phyloP scores from a whole-genome alignment of 2,329 filamentous ascomycete genomes.

The Talaromyces sp. region DNA sequence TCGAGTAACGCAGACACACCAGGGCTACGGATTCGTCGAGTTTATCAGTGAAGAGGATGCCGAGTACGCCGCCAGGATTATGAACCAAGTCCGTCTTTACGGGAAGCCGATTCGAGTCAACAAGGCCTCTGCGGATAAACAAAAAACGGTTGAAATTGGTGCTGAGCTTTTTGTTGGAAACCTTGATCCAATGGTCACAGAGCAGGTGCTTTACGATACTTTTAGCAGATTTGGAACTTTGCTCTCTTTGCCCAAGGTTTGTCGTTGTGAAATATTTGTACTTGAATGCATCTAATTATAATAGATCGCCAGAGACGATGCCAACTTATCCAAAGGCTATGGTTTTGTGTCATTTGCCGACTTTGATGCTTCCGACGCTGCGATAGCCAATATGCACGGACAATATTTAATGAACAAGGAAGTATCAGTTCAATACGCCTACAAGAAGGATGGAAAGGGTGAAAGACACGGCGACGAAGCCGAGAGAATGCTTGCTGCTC shows the following conservation, averaged over 20 bases:
- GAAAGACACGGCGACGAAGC: slow-evolving; percentile 93
- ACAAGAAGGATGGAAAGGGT: slow-evolving; percentile 98
- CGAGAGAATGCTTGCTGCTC: slow-evolving; percentile 83
- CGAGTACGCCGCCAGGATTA: slow-evolving; percentile 92
- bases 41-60: slow-evolving; percentile 94
- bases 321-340: slow-evolving; percentile 87
- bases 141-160: slow-evolving; percentile 87
- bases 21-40: slow-evolving; percentile 98
- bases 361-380: slow-evolving; percentile 90
- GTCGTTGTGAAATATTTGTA: slow-evolving; percentile 10
- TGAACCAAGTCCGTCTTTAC: slow-evolving; percentile 91
- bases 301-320: slow-evolving; percentile 75
- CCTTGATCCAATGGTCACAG: slow-evolving; percentile 88
- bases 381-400: slow-evolving; percentile 87
- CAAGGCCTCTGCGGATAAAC: slow-evolving; percentile 89
- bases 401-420: slow-evolving; percentile 98
- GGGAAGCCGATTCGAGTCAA: slow-evolving; percentile 96
- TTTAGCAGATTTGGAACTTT: slow-evolving; percentile 90
- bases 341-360: slow-evolving; percentile 91
- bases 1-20: slow-evolving; percentile 91
- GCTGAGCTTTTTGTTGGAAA: slow-evolving; percentile 97
- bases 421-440: slow-evolving; percentile 94
- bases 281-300: slow-evolving; percentile 24
- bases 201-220: slow-evolving; percentile 92
- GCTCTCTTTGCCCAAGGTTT: slow-evolving; percentile 78